Conservation (phyloP, 441 rosid species). For the Pelargonium australe region DNA sequence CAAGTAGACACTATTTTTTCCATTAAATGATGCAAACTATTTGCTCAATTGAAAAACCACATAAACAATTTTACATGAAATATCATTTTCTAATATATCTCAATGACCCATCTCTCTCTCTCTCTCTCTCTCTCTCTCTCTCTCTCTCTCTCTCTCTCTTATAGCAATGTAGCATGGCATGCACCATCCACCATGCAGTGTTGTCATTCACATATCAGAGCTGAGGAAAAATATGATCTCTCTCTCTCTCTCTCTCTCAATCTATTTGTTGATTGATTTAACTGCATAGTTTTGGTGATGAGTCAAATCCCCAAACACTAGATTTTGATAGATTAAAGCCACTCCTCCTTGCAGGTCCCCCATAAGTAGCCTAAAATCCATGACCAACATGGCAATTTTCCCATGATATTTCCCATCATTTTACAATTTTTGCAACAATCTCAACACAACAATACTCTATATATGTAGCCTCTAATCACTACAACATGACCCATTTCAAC, state of each 20-base stretch:
- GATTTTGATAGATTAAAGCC: not conserved
- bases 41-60: no score
- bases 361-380: not conserved
- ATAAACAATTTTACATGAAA: no score
- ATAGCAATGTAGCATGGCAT: no score
- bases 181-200: no score
- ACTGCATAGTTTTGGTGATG: not conserved
- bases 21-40: no score
- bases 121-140: not conserved
- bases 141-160: not conserved
- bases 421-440: not conserved
- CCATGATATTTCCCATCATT: not conserved
- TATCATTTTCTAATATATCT: no score
- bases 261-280: not conserved
- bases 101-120: no score
- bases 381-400: not conserved
- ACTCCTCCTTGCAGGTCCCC: not conserved
- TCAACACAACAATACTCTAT: no score
- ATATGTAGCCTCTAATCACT: no score
- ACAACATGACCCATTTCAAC: no score
- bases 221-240: no score
- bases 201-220: not conserved
- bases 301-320: not conserved
- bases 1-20: no score
- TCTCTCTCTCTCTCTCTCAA: not conserved